Percentiles rank a stretch among this genome's conserved stretches.
Conservation (phyloP, 805 yeast species). For the Groenewaldozyma tartarivorans region DNA sequence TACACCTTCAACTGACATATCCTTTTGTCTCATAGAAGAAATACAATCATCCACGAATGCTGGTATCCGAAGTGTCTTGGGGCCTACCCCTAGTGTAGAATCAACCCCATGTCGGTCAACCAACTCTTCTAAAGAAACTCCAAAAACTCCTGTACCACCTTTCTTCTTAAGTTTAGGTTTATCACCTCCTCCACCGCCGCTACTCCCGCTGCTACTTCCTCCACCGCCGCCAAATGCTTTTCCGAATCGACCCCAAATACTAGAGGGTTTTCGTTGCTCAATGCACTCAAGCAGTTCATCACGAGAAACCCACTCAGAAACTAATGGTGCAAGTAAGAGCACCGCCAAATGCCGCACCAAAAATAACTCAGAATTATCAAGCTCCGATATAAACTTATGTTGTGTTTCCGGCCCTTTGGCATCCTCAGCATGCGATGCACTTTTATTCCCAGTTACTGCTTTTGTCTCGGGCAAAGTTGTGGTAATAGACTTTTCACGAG, state of each 20-base stretch:
- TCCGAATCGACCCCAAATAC: slow-evolving; percentile 38
- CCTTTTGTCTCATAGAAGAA: slow-evolving; percentile 75
- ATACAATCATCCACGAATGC: slow-evolving; percentile 79
- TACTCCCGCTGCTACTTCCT: not conserved
- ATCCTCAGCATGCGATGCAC: slow-evolving; percentile 1
- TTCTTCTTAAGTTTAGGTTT: slow-evolving; percentile 15
- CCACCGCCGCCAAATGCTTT: slow-evolving; percentile 27
- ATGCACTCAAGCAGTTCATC: slow-evolving; percentile 33
- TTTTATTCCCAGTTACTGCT: slow-evolving; percentile 1
- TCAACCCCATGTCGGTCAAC: slow-evolving; percentile 69
- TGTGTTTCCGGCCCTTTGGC: not conserved
- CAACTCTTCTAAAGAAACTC: slow-evolving; percentile 60
- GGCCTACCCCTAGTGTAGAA: slow-evolving; percentile 77
- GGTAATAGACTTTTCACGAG: slow-evolving; percentile 22
- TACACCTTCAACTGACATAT: slow-evolving; percentile 90
- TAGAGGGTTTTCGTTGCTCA: slow-evolving; percentile 29
- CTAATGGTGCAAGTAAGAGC: slow-evolving; percentile 35
- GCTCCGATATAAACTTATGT: slow-evolving; percentile 23
- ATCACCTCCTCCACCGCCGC: slow-evolving; percentile 9
- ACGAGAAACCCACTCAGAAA: slow-evolving; percentile 25
- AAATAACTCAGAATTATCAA: slow-evolving; percentile 47
- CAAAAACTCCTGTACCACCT: slow-evolving; percentile 50
- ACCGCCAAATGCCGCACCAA: slow-evolving; percentile 47
- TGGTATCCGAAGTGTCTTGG: slow-evolving; percentile 71
- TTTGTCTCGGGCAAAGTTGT: slow-evolving; percentile 10